Percentiles rank a stretch among this genome's conserved stretches.
phyloP scores from a whole-genome alignment of 768 basidiomycete species.

The Amanita thiersii region DNA sequence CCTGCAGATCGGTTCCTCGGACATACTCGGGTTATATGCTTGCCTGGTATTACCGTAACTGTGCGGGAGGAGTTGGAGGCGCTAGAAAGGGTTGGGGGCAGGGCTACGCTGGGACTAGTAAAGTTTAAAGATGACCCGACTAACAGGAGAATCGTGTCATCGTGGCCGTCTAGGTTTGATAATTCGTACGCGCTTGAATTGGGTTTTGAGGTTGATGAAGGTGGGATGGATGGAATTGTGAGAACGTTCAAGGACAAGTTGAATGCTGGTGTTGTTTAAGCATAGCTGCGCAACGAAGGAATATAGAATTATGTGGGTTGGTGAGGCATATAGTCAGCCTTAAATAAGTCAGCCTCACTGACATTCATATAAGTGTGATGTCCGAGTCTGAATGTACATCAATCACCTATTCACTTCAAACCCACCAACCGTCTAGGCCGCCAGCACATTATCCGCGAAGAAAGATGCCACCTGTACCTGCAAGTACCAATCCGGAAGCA shows the following conservation, averaged over 20 bases:
- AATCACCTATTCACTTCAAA: too few species aligned
- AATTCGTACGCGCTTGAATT: constrained; percentile 33
- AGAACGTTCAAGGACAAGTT: constrained; percentile 16
- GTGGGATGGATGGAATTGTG: constrained; percentile 27
- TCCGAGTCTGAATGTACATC: too few species aligned
- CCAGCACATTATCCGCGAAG: neutral
- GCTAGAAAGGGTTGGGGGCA: constrained; percentile 42
- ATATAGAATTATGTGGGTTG: too few species aligned
- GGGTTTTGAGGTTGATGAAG: constrained; percentile 36
- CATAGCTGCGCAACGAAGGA: neutral
- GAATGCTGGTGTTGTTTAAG: constrained; percentile 11
- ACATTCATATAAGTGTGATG: too few species aligned
- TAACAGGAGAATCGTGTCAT: constrained; percentile 34
- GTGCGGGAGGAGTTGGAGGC: constrained; percentile 48
- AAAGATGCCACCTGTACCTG: neutral
- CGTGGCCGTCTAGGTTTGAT: constrained; percentile 41
- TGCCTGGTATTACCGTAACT: constrained; percentile 53
- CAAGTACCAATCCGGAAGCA: neutral
- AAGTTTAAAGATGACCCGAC: constrained; percentile 36
- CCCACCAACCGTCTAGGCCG: neutral
- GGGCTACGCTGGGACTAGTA: constrained; percentile 36
- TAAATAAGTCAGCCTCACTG: neutral
- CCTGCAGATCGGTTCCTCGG: constrained; percentile 29
- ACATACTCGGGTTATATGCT: constrained; percentile 45
- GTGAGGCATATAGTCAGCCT: too few species aligned